Evolutionary conservation across 768 basidiomycete genomes (phyloP).

Genomic region (Suillus tomentosus): DNA sequence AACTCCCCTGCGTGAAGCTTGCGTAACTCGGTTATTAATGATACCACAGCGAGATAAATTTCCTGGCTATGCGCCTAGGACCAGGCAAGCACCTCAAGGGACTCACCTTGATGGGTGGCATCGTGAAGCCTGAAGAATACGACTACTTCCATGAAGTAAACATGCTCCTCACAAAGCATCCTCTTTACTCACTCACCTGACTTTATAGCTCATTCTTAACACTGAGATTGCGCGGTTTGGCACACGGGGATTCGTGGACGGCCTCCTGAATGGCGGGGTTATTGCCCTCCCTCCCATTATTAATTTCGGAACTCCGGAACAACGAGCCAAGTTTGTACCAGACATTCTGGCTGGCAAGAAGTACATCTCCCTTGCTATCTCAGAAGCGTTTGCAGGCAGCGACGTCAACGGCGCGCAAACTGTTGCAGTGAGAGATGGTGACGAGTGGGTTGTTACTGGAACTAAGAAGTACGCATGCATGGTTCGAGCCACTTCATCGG

Average conservation of each 20-base stretch:
- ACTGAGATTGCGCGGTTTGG: constrained; percentile 83
- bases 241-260: constrained; percentile 87
- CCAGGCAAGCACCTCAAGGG: constrained; percentile 89
- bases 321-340: constrained; percentile 70
- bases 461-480: constrained; percentile 75
- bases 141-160: constrained; percentile 91
- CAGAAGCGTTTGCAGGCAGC: constrained; percentile 91
- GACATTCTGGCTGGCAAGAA: constrained; percentile 79
- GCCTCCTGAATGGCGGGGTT: constrained; percentile 76
- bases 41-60: constrained; percentile 61
- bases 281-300: constrained; percentile 90
- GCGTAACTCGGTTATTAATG: neutral
- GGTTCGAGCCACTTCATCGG: neutral
- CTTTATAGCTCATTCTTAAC: constrained; percentile 66
- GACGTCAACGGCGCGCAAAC: constrained; percentile 86
- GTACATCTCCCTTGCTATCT: constrained; percentile 87
- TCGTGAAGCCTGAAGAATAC: constrained; percentile 79
- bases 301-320: constrained; percentile 81
- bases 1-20: constrained; percentile 1
- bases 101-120: constrained; percentile 70
- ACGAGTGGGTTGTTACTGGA: constrained; percentile 86
- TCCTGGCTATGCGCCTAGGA: constrained; percentile 89
- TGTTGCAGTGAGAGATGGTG: constrained; percentile 82
- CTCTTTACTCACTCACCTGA: constrained; percentile 5
- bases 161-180: constrained; percentile 9